Base-by-base conservation (phyloP, 192 early-diverging fungal species). In the Borealophlyctis nickersoniae region DNA sequence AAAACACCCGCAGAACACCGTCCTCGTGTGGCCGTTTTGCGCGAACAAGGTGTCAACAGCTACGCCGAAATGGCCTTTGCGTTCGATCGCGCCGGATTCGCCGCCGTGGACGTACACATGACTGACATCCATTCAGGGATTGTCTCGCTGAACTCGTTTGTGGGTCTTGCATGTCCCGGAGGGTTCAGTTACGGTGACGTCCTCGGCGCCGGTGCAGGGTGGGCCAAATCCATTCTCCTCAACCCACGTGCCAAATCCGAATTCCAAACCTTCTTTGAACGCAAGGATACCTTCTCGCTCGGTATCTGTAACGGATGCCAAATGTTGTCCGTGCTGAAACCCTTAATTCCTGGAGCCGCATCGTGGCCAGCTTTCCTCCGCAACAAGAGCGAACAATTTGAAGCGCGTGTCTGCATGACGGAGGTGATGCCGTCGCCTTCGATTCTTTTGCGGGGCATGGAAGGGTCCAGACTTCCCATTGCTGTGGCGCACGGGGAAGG, bases 231-330 rank as follows among this genome's bases (percentile, higher is more conserved):
- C 24, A 89, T 95, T 51, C 73, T 98, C 48, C 76, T 93, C 49
- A 86, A 95, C 65, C 49, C 79, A 7, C 67, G 55, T 39, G 88
- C 88, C 3, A 83, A 91, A 32, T 49, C 70, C 24, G 88, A 94
- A 79, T 90, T 99, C 55, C 60, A 70, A 1, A 73, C 60, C 22
- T 99, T 96, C 76, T 96, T 99, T 71, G 63, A 70, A 26, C 86
- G 96, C 22, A 48, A 79, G 22, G 88, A 97, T 66, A 98, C 98
- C 11, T 99, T 99, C 77, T 84, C 91, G 4, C 72, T 99, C 50
- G 98, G 96, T 50, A 90, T 98, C 49, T 99, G 98, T 81, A 99
- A 98, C 72, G 98, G 98, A 52, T 99, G 96, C 74, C 96, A 99
- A 74, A 95, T 98, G 89, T 70, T 99, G 49, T 83, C 89, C 11